Percentiles rank a stretch among this genome's conserved stretches.
Conservation (phyloP, 1,284 basidiomycete species). For the Austroboletus novae-zelandiae region DNA sequence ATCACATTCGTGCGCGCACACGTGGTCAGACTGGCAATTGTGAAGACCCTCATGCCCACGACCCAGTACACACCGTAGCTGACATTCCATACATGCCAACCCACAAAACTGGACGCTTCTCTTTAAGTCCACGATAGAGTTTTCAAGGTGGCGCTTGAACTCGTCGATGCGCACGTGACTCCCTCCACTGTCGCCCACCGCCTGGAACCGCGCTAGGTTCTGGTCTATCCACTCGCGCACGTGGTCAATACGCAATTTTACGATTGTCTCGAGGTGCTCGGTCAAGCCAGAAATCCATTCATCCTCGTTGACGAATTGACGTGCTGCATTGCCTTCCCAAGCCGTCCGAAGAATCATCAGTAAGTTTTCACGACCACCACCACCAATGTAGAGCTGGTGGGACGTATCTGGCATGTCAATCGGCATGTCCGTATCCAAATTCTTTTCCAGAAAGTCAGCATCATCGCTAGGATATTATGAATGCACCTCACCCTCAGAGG, state of each 20-base stretch:
- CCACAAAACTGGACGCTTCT: conserved; percentile 49
- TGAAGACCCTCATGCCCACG: conserved; percentile 47
- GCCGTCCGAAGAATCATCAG: conserved; percentile 30
- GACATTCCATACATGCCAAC: conserved; percentile 44
- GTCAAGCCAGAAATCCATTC: conserved; percentile 42
- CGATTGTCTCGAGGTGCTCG: conserved; percentile 37
- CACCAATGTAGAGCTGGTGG: conserved; percentile 38
- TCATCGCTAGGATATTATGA: accelerated
- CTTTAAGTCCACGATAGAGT: conserved; percentile 41
- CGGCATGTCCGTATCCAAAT: conserved; percentile 45
- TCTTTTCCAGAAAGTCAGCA: conserved; percentile 30
- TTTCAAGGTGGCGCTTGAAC: conserved; percentile 44
- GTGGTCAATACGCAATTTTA: conserved; percentile 41
- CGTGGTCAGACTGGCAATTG: conserved; percentile 48
- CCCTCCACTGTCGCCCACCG: conserved; percentile 1
- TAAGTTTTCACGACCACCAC: conserved; percentile 26
- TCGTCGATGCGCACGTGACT: conserved; percentile 43
- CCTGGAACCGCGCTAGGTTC: conserved; percentile 48
- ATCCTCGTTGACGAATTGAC: conserved; percentile 36
- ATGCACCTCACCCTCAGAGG: conserved; percentile 43
- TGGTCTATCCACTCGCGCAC: conserved; percentile 49
- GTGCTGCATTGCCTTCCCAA: conserved; percentile 32
- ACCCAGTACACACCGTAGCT: conserved; percentile 46
- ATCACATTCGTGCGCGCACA: conserved; percentile 43
- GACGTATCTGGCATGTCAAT: conserved; percentile 38